A percentile compares a stretch with the other conserved stretches of the same genome.
phyloP scores from a whole-genome alignment of 2,329 filamentous ascomycete species.

The Pyrenophora tritici-repentis region DNA sequence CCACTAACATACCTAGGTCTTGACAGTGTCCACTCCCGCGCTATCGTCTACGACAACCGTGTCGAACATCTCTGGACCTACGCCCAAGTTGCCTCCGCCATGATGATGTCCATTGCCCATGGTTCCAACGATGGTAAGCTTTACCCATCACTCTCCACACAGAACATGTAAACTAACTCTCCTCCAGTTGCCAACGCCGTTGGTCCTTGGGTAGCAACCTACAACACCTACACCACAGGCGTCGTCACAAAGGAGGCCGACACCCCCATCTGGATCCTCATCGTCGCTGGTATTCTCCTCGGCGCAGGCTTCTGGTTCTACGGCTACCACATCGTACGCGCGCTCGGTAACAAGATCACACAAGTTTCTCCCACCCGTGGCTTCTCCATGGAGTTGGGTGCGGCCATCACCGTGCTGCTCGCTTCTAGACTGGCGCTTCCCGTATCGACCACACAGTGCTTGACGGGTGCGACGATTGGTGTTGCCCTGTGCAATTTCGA shows the following conservation, averaged over 20 bases:
- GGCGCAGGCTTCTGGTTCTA: constrained; percentile 65
- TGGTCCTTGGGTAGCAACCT: constrained; percentile 66
- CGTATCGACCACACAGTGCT: constrained; percentile 67
- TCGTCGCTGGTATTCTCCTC: constrained; percentile 58
- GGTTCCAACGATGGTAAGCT: constrained; percentile 63
- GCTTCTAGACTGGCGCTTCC: constrained; percentile 66
- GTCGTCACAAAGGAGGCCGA: constrained; percentile 52
- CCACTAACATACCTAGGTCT: constrained; percentile 24
- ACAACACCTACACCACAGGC: constrained; percentile 62
- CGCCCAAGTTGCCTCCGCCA: constrained; percentile 57
- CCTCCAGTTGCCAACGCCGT: constrained; percentile 57
- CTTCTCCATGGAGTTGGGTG: constrained; percentile 43
- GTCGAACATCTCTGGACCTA: constrained; percentile 57
- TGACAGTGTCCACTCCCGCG: constrained; percentile 48
- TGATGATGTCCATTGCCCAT: constrained; percentile 74
- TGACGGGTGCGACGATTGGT: constrained; percentile 33
- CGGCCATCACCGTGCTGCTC: constrained; percentile 65
- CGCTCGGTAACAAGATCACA: constrained; percentile 65
- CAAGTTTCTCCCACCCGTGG: constrained; percentile 64
- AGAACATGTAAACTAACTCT: background rate
- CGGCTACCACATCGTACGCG: constrained; percentile 67
- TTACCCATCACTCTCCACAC: rapidly evolving
- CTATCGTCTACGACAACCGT: constrained; percentile 52
- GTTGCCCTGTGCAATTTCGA: constrained; percentile 41
- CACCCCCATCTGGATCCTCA: constrained; percentile 66